Conservation (phyloP, 805 yeast genomes). For the Candida sakaeoensis region DNA sequence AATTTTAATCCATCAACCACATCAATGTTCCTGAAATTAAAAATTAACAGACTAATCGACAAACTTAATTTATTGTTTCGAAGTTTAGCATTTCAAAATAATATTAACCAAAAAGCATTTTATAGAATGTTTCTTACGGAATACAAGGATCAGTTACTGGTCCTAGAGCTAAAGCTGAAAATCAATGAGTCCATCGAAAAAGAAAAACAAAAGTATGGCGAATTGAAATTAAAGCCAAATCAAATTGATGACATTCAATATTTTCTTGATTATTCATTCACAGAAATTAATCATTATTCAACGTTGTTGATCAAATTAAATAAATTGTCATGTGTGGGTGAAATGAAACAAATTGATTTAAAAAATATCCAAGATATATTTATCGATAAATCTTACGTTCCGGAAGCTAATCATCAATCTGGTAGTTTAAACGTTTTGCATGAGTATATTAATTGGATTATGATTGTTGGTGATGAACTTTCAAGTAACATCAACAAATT, state of each 20-base stretch:
- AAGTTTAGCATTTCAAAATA: slow-evolving; percentile 28
- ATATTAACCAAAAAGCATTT: slow-evolving; percentile 1
- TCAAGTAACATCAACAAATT: slow-evolving; percentile 20
- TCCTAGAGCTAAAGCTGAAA: slow-evolving; percentile 29
- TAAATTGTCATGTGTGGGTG: slow-evolving; percentile 31
- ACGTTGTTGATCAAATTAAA: slow-evolving; percentile 29
- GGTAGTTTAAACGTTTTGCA: slow-evolving; percentile 3
- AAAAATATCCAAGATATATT: slow-evolving; percentile 17
- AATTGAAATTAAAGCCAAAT: slow-evolving; percentile 18
- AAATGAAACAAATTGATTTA: slow-evolving; percentile 32
- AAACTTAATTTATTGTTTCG: slow-evolving; percentile 48
- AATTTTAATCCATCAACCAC: slow-evolving; percentile 26
- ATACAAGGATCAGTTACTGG: slow-evolving; percentile 20
- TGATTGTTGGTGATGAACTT: slow-evolving; percentile 14
- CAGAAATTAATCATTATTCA: slow-evolving; percentile 37
- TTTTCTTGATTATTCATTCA: slow-evolving; percentile 44
- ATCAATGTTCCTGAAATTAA: slow-evolving; percentile 40
- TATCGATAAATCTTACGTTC: not conserved
- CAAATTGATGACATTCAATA: slow-evolving; percentile 40
- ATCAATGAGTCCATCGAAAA: slow-evolving; percentile 16
- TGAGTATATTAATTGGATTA: slow-evolving; percentile 9
- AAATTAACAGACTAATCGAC: slow-evolving; percentile 45
- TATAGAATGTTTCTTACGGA: slow-evolving; percentile 5
- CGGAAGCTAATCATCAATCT: not conserved
- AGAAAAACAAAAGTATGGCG: slow-evolving; percentile 19